These are phyloP conservation scores for Fusarium continuum DNA, from an alignment of 2,329 filamentous ascomycete species.

Conservation along the genomic window DNA sequence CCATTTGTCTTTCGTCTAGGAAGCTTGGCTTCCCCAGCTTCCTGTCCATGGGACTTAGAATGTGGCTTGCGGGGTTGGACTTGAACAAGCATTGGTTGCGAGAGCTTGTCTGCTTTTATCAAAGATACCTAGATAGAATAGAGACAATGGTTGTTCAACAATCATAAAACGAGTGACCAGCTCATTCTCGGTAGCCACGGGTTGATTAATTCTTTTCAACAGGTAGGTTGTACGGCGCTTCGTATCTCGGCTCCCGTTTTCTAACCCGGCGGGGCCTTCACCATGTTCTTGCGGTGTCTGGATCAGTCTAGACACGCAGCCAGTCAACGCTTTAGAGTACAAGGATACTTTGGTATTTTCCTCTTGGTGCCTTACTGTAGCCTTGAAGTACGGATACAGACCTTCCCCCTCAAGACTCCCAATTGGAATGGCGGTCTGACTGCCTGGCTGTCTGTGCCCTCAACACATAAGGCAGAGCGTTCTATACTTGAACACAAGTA, in stretches of 20 bases:
- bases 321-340: neutral
- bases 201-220: neutral
- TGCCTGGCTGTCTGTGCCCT: constrained; percentile 1
- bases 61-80: neutral
- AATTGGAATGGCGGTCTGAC: constrained; percentile 20
- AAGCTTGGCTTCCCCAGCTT: constrained; percentile 2
- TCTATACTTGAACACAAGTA: neutral
- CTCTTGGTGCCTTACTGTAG: neutral
- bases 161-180: neutral
- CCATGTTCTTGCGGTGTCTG: neutral
- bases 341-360: neutral
- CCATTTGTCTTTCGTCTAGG: neutral
- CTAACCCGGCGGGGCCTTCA: neutral
- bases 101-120: neutral
- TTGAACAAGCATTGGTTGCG: neutral
- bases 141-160: no score
- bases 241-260: constrained; percentile 25
- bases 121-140: no score
- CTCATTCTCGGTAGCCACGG: neutral
- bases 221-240: neutral
- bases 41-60: neutral
- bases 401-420: neutral
- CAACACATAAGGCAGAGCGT: neutral
- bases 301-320: neutral
- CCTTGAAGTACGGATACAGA: neutral